Conservation (phyloP, 1,284 basidiomycete genomes). For the Malassezia globosa region DNA sequence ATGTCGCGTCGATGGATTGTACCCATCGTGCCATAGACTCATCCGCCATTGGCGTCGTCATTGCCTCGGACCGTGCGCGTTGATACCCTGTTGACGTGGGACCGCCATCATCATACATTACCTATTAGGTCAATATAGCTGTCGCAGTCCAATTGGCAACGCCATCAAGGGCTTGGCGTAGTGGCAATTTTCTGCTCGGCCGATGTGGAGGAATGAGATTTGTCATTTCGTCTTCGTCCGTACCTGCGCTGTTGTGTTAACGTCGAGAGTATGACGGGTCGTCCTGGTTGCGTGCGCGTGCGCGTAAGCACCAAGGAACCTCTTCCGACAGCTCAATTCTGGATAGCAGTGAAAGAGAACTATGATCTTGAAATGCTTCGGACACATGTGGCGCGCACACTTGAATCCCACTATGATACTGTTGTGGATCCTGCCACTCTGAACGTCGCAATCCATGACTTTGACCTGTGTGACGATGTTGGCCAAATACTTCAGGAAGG, state of each 20-base stretch:
- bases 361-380: conserved; percentile 14
- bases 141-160: too few species aligned
- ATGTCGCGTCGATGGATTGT: conserved; percentile 38
- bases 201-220: conserved; percentile 13
- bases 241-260: too few species aligned
- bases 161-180: too few species aligned
- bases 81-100: too few species aligned
- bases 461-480: conserved; percentile 2
- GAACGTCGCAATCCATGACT: neutral
- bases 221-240: neutral
- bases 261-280: neutral
- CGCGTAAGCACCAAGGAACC: conserved; percentile 19
- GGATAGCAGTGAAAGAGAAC: conserved; percentile 17
- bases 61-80: too few species aligned
- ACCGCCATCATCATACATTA: too few species aligned
- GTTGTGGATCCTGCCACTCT: neutral
- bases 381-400: conserved; percentile 8
- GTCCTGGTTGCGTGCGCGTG: conserved; percentile 11
- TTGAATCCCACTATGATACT: neutral
- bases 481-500: conserved; percentile 23
- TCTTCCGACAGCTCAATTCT: conserved; percentile 21
- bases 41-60: neutral
- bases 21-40: conserved; percentile 24
- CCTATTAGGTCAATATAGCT: too few species aligned
- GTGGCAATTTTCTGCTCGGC: too few species aligned